Evolutionary conservation across 208 protist species (phyloP).

Genomic region (Polymyxa betae): DNA sequence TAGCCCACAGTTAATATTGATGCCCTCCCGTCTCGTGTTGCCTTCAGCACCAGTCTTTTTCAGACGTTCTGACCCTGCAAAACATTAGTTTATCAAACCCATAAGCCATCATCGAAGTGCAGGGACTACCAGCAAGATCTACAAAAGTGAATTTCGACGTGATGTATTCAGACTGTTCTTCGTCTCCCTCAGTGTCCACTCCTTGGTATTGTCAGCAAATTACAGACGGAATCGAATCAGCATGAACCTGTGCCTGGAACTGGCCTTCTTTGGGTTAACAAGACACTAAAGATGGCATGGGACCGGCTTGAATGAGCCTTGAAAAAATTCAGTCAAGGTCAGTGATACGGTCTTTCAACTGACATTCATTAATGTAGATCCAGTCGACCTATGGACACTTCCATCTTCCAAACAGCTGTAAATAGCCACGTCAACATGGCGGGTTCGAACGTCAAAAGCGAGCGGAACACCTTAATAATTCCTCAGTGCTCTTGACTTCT

Average conservation of each 20-base stretch:
- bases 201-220: neutral
- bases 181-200: constrained; percentile 46
- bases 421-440: neutral
- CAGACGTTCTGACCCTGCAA: constrained; percentile 54
- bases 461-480: neutral
- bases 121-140: constrained; percentile 33
- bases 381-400: constrained; percentile 16
- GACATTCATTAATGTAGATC: constrained; percentile 37
- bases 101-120: neutral
- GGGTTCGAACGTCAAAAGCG: neutral
- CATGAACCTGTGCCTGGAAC: neutral
- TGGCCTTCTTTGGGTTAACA: neutral
- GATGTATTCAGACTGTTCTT: constrained; percentile 53
- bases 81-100: neutral
- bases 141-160: constrained; percentile 61
- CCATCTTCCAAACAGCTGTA: constrained; percentile 23
- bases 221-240: neutral
- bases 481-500: neutral
- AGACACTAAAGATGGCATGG: constrained; percentile 1
- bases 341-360: neutral
- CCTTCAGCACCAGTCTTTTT: constrained; percentile 60
- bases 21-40: constrained; percentile 56
- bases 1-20: constrained; percentile 62
- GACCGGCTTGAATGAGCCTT: constrained; percentile 31
- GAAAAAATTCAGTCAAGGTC: neutral